These are phyloP conservation scores for Blastobotrys muscicola DNA, from an alignment of 805 yeast species.

Conservation along the genomic window DNA sequence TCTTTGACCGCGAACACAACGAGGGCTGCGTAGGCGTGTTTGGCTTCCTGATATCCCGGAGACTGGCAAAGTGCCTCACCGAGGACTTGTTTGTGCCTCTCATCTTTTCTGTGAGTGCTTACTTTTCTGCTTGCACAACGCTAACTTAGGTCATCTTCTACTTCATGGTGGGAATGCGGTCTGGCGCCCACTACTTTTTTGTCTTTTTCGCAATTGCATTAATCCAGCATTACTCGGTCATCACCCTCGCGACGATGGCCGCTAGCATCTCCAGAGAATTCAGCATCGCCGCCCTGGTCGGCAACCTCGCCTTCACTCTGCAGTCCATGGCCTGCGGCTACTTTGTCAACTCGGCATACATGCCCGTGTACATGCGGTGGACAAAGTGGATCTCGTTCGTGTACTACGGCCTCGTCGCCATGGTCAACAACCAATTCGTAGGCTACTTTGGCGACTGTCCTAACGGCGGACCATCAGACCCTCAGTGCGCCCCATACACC, in stretches of 20 bases:
- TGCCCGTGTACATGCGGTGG: slow-evolving; percentile 88
- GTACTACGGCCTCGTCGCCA: slow-evolving; percentile 71
- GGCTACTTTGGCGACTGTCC: slow-evolving; percentile 54
- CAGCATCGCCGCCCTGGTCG: slow-evolving; percentile 49
- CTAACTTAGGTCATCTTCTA: slow-evolving; percentile 38
- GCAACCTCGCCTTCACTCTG: slow-evolving; percentile 56
- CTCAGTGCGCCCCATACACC: slow-evolving; percentile 40
- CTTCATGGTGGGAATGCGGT: slow-evolving; percentile 67
- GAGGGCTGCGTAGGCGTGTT: slow-evolving; percentile 58
- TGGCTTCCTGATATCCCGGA: slow-evolving; percentile 59
- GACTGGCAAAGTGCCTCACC: slow-evolving; percentile 52
- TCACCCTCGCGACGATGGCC: slow-evolving; percentile 42
- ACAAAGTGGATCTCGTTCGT: slow-evolving; percentile 63
- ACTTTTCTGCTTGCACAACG: neutral
- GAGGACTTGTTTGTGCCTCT: slow-evolving; percentile 63
- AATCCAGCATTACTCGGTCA: slow-evolving; percentile 46
- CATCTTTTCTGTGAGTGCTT: slow-evolving; percentile 36
- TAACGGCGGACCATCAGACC: slow-evolving; percentile 19
- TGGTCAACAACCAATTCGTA: slow-evolving; percentile 55
- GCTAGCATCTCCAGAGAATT: slow-evolving; percentile 55
- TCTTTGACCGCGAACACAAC: slow-evolving; percentile 57
- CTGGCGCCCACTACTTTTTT: slow-evolving; percentile 42
- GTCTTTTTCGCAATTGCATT: slow-evolving; percentile 51
- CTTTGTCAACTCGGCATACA: slow-evolving; percentile 57
- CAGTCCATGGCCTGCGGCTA: slow-evolving; percentile 76